Percentiles rank a stretch among this genome's conserved stretches.
Conservation (phyloP, 441 rosid species). For the Populus hybrid region DNA sequence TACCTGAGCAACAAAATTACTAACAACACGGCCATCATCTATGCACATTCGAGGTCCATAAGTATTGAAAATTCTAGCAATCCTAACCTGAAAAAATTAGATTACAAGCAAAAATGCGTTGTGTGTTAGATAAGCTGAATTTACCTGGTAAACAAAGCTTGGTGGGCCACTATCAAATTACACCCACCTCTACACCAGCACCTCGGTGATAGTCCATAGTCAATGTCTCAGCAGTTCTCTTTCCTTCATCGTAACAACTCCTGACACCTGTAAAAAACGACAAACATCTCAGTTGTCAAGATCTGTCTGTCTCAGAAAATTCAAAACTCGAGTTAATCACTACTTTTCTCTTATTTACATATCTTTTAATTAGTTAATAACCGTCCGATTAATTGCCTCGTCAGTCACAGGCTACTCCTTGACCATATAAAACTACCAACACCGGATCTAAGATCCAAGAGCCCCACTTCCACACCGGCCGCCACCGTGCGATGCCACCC, state of each 20-base stretch:
- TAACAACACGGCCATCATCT: conserved; percentile 91
- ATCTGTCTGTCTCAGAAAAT: neutral
- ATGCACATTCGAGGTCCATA: conserved; percentile 96
- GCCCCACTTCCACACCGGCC: no score
- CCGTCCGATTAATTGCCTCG: neutral
- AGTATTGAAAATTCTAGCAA: conserved; percentile 88
- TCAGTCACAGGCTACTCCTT: neutral
- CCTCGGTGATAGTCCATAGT: conserved; percentile 95
- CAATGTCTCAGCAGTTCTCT: conserved; percentile 92
- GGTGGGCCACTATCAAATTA: neutral
- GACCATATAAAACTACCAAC: neutral
- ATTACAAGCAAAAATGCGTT: neutral
- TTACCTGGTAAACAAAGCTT: no score
- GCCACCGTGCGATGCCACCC: neutral
- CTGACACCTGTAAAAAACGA: conserved; percentile 65
- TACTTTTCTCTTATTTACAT: neutral
- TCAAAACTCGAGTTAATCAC: neutral
- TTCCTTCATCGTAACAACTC: conserved; percentile 95
- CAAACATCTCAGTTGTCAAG: neutral
- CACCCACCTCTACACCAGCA: conserved; percentile 71
- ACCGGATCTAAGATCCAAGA: no score
- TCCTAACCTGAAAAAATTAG: conserved; percentile 58
- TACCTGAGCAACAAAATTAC: conserved; percentile 96
- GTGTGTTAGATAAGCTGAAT: neutral
- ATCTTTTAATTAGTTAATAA: neutral